Percentiles rank a stretch among this genome's conserved stretches.
These are phyloP conservation scores for Trichoderma koningiopsis DNA, from an alignment of 2,329 filamentous ascomycete species.

Conservation along the genomic window DNA sequence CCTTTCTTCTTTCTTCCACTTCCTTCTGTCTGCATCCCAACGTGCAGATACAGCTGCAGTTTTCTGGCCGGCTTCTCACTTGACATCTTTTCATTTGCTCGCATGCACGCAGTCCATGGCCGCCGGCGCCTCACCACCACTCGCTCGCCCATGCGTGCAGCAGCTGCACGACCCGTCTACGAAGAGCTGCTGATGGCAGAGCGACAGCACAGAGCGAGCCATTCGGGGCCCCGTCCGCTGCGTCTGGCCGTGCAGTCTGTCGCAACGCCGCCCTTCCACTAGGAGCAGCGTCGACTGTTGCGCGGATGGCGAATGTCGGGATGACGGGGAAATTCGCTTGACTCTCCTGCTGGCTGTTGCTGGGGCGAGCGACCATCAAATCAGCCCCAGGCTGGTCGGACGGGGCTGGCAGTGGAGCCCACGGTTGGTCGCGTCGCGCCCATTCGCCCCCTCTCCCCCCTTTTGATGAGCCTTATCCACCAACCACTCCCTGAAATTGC, in stretches of 20 bases:
- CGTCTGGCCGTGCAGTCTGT: neutral
- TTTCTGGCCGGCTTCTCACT: neutral
- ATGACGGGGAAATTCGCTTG: constrained; percentile 23
- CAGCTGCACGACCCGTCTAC: constrained; percentile 2
- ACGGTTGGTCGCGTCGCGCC: constrained; percentile 31
- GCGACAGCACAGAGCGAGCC: constrained; percentile 13
- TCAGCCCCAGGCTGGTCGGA: constrained; percentile 21
- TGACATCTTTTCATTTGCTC: neutral
- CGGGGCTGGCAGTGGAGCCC: constrained; percentile 30
- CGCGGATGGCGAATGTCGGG: constrained; percentile 20
- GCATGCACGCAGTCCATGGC: constrained; percentile 7
- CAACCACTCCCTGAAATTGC: constrained; percentile 34
- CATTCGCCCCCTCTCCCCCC: constrained; percentile 23
- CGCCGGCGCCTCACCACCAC: neutral
- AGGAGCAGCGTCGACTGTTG: constrained; percentile 8
- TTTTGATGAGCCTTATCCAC: constrained; percentile 27
- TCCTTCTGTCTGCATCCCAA: constrained; percentile 13
- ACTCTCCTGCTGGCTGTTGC: constrained; percentile 13
- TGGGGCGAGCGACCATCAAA: constrained; percentile 21
- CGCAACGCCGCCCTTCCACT: constrained; percentile 7
- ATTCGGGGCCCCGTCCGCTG: neutral
- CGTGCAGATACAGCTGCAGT: neutral
- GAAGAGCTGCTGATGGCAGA: constrained; percentile 2
- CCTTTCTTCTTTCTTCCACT: constrained; percentile 8
- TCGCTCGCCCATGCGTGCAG: constrained; percentile 14